phyloP scores from a whole-genome alignment of 768 basidiomycete species.

The Phlebiopsis gigantea region DNA sequence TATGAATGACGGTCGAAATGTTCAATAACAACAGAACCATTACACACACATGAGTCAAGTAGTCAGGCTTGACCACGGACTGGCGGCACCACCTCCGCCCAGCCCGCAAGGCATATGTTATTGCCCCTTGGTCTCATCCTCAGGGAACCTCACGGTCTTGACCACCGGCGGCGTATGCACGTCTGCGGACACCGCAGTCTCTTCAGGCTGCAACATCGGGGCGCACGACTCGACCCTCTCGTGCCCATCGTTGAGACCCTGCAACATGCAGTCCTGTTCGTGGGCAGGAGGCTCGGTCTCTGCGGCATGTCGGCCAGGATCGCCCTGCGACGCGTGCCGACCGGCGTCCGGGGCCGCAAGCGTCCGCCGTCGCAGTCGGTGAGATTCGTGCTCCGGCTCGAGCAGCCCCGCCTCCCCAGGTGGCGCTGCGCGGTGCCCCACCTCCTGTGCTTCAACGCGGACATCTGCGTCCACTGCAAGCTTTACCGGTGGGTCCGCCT shows the following conservation, averaged over 20 bases:
- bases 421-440: background rate
- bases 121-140: background rate
- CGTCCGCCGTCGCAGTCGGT: background rate
- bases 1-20: too few relatives aligned
- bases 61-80: background rate
- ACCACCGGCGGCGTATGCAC: background rate
- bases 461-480: conserved; percentile 4
- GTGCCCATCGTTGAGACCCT: background rate
- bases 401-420: background rate
- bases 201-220: too few relatives aligned
- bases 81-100: background rate
- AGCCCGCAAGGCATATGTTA: background rate
- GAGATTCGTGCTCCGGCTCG: background rate
- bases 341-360: background rate
- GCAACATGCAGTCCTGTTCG: background rate
- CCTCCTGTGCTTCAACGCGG: background rate
- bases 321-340: background rate
- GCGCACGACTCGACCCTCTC: background rate
- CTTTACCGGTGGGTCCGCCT: background rate
- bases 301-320: background rate
- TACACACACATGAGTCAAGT: background rate
- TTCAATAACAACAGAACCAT: too few relatives aligned
- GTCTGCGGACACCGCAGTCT: background rate
- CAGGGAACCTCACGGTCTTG: background rate
- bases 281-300: background rate